Evolutionary conservation across 768 basidiomycete species (phyloP), one percentile per base, ranked within the genome.

Genomic region (Rossbeevera mucosa): DNA sequence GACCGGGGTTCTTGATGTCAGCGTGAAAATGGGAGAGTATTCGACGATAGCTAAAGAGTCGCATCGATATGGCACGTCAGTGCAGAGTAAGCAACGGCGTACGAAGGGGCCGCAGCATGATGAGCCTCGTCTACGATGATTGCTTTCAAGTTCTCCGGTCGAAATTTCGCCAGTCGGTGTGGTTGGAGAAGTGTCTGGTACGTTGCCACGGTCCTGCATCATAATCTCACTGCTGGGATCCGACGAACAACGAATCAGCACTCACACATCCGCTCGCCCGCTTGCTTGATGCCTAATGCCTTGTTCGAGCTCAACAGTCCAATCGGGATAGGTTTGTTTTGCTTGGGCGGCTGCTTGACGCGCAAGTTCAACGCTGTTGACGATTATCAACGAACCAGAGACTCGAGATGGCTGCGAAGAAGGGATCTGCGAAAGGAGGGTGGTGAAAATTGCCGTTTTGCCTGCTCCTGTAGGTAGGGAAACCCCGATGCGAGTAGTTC

Each of bases 41-140:
- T 24, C 80, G 81, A 26, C 90, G 84, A 68, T 95, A 95, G 25
- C 92, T 83, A 51, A 43, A 5, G 38, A 46, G 4, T 48, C 31
- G 28, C 11, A 72, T 52, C 38, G 21, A 25, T 5, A 31, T 24
- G 4, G 20, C 16, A 18, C 44, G 11, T 26, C 3, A 13, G 31
- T 25, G 4, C 22, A n/a, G 26, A 22, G 44, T 21, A 29, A 20
- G 33, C n/a, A n/a, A n/a, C 16, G 14, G n/a, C 30, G 50, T 71
- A 94, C 83, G 94, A 93, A 26, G 86, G 85, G 8, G 94, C 90
- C 33, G 91, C 94, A 25, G 94, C 89, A 68, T 98, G 95, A 65
- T 97, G 95, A 0, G 94, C 94, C 70, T 96, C 94, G 62, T 96
- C 94, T 3, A 96, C 76, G 42, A 95, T 83, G 53, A 96, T 75